Evolutionary conservation across 225 moss, liverwort and hornwort species (phyloP), one percentile per base, ranked within the genome.

Genomic region (Physcomitrellopsis africana): DNA sequence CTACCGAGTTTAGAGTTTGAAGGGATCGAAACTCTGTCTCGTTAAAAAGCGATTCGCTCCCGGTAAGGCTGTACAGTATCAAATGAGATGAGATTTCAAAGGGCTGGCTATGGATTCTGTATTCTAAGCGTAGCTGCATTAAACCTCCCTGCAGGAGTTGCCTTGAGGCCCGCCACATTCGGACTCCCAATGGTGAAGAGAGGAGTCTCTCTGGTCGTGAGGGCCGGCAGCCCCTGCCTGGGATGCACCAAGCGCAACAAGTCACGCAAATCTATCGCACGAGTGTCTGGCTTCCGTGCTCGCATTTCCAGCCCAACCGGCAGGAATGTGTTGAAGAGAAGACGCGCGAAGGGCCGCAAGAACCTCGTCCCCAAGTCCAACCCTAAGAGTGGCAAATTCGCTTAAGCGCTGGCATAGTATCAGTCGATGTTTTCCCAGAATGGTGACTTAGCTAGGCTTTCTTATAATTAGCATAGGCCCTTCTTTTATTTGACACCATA

Each of bases 181-280:
- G 87, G 87, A 72, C 81, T 92, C n/a, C 99, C 94, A 42, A 67
- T 85, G 15, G 70, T 87, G 56, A 90, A 86, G 75, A 81, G 90
- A 68, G 90, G 95, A 13, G 86, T 90, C 48, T 68, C 88, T 27
- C 79, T 99, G 57, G 86, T 89, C 55, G 95, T 99, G 65, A 89
- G 95, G 58, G 95, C 99, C 19, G 90, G 90, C 55, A 91, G 73
- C 65, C 93, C 99, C 24, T 70, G 73, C 65, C 12, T 95, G 66
- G 99, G 95, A 73, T 99, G 99, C 76, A 99, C 99, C 54, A 99
- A 95, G 82, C 89, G 99, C 60, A 93, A 93, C 7, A 86, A 78
- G 85, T 93, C 93, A 55, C 84, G 92, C 14, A 99, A 93, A 72
- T 93, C 97, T 10, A 78, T 93, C 45, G 97, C 97, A 0, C 89